phyloP scores from a whole-genome alignment of 176 grass and related monocot species.

The Carex parvula region DNA sequence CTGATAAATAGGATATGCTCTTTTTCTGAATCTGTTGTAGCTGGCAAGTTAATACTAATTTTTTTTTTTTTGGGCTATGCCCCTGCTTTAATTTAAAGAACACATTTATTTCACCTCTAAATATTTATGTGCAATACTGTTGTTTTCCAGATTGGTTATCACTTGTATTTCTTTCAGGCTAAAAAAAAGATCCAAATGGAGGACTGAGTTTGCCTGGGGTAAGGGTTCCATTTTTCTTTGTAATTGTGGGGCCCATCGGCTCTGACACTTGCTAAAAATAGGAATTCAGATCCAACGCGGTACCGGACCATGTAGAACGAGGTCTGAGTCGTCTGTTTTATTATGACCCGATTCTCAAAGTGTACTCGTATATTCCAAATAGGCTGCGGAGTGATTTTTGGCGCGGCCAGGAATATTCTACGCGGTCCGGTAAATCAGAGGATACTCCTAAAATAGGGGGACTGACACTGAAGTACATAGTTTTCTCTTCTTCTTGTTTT shows the following conservation, averaged over 20 bases:
- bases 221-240: constrained; percentile 1
- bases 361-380: too few species aligned
- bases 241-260: neutral
- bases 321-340: too few species aligned
- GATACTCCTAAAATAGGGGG: neutral
- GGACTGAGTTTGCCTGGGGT: neutral
- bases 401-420: too few species aligned
- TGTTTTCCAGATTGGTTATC: neutral
- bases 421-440: too few species aligned
- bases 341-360: too few species aligned
- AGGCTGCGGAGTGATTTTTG: too few species aligned
- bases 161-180: constrained; percentile 1
- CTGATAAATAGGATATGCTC: neutral
- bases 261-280: neutral
- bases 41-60: neutral
- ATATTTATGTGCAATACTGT: neutral
- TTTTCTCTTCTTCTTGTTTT: neutral
- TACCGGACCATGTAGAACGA: too few species aligned
- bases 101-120: neutral
- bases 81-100: neutral
- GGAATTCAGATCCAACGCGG: too few species aligned
- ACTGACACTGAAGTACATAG: neutral
- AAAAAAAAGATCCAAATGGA: neutral
- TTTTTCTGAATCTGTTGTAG: constrained; percentile 27
- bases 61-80: neutral